Evolutionary conservation across 2,329 filamentous ascomycete genomes (phyloP), one percentile per base, ranked within the genome.

Genomic region (Huntiella savannae): DNA sequence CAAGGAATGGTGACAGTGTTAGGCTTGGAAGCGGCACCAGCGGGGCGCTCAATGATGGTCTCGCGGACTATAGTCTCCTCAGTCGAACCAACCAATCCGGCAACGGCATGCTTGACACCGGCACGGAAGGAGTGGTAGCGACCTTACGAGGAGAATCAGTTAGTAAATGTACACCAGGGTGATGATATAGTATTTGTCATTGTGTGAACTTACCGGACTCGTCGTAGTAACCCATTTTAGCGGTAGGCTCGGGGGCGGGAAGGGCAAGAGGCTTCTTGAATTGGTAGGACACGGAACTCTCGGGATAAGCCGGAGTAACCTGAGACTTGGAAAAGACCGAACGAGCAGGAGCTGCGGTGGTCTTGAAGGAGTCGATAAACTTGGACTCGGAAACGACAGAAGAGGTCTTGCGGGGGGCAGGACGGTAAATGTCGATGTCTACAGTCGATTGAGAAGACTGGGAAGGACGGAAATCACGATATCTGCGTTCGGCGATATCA

Each of bases 1-100:
- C 86, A 94, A 55, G 92, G 91, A 66, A 98, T 95, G 62, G 87
- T 88, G 64, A 96, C 87, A 57, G 85, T 93, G 74, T 91, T 87
- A 62, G 79, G 72, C 42, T 58, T 54, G 49, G 57, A 59, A 50
- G 57, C 55, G 43, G 58, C 47, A 49, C 57, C 54, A 50, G 55
- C 53, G 54, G 57, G 50, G 52, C 55, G 45, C 42, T 45, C 49
- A 53, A 55, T 51, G 47, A 59, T 60, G 52, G 56, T 56, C 60
- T 73, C 68, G 53, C 66, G 65, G 51, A 63, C 58, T 55, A 73
- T 67, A 53, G 65, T 60, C 33, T 50, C 48, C 52, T 59, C 61
- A 55, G 65, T 59, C 50, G 63, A 64, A 57, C 69, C 68, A 51
- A 64, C 59, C 50, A 73, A 60, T 52, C 68, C 66, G 62, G 75